phyloP scores from a whole-genome alignment of 1,284 basidiomycete species.

The Rhodotorula sp. region DNA sequence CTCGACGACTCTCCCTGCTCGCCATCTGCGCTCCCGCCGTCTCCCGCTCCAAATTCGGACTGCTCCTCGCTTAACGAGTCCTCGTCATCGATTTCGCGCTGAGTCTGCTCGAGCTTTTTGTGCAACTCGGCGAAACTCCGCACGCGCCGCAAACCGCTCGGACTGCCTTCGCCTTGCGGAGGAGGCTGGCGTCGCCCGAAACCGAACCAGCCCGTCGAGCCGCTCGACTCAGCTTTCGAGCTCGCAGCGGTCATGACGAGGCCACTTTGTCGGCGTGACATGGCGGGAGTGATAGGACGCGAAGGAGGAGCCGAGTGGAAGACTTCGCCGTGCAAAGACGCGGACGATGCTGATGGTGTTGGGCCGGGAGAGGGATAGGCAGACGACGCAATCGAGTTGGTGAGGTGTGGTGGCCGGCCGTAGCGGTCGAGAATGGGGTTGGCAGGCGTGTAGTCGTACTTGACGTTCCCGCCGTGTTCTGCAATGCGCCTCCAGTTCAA shows the following conservation, averaged over 20 bases:
- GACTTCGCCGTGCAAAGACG: slow-evolving; percentile 29
- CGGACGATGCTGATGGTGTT: slow-evolving; percentile 25
- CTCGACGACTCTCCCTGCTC: not conserved
- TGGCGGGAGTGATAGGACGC: slow-evolving; percentile 2
- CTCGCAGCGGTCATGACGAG: slow-evolving; percentile 11
- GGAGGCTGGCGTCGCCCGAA: not conserved
- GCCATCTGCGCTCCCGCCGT: not conserved
- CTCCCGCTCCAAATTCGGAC: slow-evolving; percentile 1
- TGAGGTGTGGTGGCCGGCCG: slow-evolving; percentile 13
- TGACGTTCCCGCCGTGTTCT: slow-evolving; percentile 42
- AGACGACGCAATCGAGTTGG: slow-evolving; percentile 6
- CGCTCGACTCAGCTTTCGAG: not conserved
- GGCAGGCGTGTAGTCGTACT: slow-evolving; percentile 38
- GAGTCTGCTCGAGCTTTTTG: slow-evolving; percentile 34
- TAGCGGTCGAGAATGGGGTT: slow-evolving; percentile 42
- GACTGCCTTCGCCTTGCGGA: not conserved
- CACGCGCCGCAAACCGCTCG: slow-evolving; percentile 24
- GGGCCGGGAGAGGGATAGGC: slow-evolving; percentile 19
- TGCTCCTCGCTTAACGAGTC: slow-evolving; percentile 18
- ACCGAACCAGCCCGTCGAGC: not conserved
- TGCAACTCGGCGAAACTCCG: slow-evolving; percentile 37
- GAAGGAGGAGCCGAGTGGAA: slow-evolving; percentile 14
- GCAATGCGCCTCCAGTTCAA: not conserved
- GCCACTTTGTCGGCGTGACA: slow-evolving; percentile 10
- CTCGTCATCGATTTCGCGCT: slow-evolving; percentile 27